Evolutionary conservation across 2,329 filamentous ascomycete genomes (phyloP).

Genomic region (Apiospora sp.): DNA sequence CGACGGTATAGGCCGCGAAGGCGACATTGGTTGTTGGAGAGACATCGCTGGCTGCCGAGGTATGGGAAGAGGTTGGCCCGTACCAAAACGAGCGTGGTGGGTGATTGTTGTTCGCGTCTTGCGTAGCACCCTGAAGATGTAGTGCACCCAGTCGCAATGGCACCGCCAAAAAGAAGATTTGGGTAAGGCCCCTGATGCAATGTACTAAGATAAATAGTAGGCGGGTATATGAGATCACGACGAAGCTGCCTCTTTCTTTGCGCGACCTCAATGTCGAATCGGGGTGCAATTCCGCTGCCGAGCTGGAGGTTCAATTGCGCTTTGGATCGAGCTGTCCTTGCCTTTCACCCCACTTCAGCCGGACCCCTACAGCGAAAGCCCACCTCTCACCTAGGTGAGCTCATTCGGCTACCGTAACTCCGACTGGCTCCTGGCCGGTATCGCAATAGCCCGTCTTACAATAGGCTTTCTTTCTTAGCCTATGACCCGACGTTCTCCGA

Average conservation of each 20-base stretch:
- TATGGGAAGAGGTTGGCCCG: not conserved
- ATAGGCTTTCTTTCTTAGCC: not conserved
- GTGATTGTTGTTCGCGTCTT: not conserved
- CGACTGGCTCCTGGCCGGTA: conserved; percentile 4
- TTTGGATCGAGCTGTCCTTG: conserved; percentile 7
- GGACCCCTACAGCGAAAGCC: conserved; percentile 6
- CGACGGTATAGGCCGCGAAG: conserved; percentile 41
- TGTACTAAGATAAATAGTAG: not conserved
- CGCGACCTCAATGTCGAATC: not conserved
- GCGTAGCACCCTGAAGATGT: not conserved
- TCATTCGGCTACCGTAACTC: not conserved
- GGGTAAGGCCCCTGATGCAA: not conserved
- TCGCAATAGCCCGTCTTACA: not conserved
- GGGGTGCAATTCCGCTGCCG: not conserved
- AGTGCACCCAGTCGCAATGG: not conserved
- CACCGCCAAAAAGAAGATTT: no score
- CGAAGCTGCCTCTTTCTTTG: not conserved
- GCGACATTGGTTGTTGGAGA: conserved; percentile 39
- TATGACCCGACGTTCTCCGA: conserved; percentile 10
- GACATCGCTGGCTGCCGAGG: conserved; percentile 31
- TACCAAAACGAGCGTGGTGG: not conserved
- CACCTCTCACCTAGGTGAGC: conserved; percentile 17
- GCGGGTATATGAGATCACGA: not conserved
- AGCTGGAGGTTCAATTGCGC: not conserved
- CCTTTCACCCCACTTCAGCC: not conserved